A percentile compares a stretch with the other conserved stretches of the same genome.
These are phyloP conservation scores for Lachnellula suecica DNA, from an alignment of 2,329 filamentous ascomycete genomes.

Conservation along the genomic window DNA sequence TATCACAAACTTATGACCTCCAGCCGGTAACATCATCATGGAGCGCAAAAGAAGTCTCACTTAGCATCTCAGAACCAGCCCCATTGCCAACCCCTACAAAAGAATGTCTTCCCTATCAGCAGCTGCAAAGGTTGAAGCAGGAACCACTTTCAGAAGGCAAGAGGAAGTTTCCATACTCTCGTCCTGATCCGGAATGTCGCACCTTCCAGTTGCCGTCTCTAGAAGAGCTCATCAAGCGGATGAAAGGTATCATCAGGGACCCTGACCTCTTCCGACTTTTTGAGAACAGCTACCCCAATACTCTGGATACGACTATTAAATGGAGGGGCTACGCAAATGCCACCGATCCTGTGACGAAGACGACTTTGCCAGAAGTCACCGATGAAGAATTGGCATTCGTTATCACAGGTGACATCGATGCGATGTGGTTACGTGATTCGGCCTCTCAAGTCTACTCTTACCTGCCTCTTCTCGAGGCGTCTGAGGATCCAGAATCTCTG, in stretches of 20 bases:
- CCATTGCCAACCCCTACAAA: slow-evolving; percentile 3
- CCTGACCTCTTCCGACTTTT: slow-evolving; percentile 73
- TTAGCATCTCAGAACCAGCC: not conserved
- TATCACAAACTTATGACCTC: not conserved
- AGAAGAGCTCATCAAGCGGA: slow-evolving; percentile 70
- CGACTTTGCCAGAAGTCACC: slow-evolving; percentile 24
- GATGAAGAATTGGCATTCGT: slow-evolving; percentile 63
- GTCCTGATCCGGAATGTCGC: slow-evolving; percentile 72
- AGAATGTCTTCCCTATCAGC: slow-evolving; percentile 21
- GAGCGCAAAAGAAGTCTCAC: too few relatives aligned
- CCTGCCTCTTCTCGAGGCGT: slow-evolving; percentile 58
- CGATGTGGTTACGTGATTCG: slow-evolving; percentile 90
- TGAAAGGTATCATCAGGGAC: slow-evolving; percentile 70
- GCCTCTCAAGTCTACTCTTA: slow-evolving; percentile 73
- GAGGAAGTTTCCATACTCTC: slow-evolving; percentile 75
- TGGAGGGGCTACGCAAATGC: slow-evolving; percentile 63
- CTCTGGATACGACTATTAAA: slow-evolving; percentile 69
- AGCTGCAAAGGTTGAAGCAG: slow-evolving; percentile 20
- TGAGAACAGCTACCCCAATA: slow-evolving; percentile 72
- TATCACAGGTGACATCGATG: slow-evolving; percentile 66
- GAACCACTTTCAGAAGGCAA: slow-evolving; percentile 50
- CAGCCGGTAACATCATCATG: not conserved
- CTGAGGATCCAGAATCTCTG: slow-evolving; percentile 54
- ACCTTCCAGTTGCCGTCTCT: slow-evolving; percentile 77
- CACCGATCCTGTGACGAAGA: slow-evolving; percentile 30